Conservation (phyloP, 495 filamentous ascomycete species). For the Chaetomium cochliodes region DNA sequence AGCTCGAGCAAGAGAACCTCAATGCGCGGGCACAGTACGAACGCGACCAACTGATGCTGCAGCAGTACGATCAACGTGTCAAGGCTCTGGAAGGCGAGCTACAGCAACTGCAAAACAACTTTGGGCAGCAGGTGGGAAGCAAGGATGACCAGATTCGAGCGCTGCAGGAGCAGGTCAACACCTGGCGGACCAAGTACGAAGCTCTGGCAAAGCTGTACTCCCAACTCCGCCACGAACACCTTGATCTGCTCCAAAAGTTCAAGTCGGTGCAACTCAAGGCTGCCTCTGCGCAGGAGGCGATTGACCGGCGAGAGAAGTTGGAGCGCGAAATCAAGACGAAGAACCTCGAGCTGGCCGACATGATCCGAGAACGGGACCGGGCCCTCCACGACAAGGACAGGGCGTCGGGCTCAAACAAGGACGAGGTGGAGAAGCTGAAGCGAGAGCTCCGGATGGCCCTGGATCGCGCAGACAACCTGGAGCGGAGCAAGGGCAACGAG, state of each 20-base stretch:
- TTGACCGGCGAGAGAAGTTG: constrained; percentile 89
- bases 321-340: constrained; percentile 98
- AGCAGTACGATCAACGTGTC: constrained; percentile 92
- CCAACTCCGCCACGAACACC: constrained; percentile 90
- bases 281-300: constrained; percentile 93
- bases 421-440: constrained; percentile 93
- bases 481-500: constrained; percentile 88
- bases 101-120: constrained; percentile 73
- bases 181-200: constrained; percentile 96
- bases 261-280: constrained; percentile 95
- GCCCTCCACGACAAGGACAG: constrained; percentile 93
- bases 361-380: constrained; percentile 95
- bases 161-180: constrained; percentile 92
- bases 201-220: constrained; percentile 95
- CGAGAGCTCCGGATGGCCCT: constrained; percentile 92
- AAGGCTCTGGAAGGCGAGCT: constrained; percentile 91
- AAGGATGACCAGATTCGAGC: constrained; percentile 93
- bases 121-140: constrained; percentile 78
- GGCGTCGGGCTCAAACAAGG: constrained; percentile 76
- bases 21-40: constrained; percentile 94
- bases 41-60: constrained; percentile 91
- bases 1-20: constrained; percentile 91
- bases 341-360: constrained; percentile 95
- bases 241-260: constrained; percentile 91
- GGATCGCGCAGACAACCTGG: constrained; percentile 89